These are phyloP conservation scores for Dipodascus geniculatus DNA, from an alignment of 805 yeast genomes.

Conservation along the genomic window DNA sequence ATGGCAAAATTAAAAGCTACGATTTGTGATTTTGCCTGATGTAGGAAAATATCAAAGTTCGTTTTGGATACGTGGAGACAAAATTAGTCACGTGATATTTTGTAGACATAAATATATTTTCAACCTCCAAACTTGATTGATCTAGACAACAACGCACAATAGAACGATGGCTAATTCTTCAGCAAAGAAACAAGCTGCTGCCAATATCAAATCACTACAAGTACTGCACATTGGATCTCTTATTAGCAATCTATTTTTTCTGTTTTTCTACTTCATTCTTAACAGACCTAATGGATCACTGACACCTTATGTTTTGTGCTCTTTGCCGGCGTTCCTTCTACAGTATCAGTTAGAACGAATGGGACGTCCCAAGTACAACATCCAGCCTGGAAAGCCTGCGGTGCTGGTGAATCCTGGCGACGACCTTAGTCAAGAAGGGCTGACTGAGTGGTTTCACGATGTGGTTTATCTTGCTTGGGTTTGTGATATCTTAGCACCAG, in stretches of 20 bases:
- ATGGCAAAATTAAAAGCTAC: not conserved
- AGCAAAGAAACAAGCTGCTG: slow-evolving; percentile 28
- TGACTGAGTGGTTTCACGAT: slow-evolving; percentile 66
- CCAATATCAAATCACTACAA: slow-evolving; percentile 24
- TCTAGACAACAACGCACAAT: no score
- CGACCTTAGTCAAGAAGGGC: slow-evolving; percentile 49
- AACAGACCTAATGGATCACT: slow-evolving; percentile 35
- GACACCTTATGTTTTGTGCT: slow-evolving; percentile 33
- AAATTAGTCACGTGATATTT: not conserved
- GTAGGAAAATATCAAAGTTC: not conserved
- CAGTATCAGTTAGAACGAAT: slow-evolving; percentile 44
- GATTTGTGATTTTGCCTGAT: no score
- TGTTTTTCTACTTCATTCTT: slow-evolving; percentile 30
- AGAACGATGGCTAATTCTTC: slow-evolving; percentile 38
- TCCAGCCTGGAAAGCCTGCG: slow-evolving; percentile 24
- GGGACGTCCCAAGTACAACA: slow-evolving; percentile 47
- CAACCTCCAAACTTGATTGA: not conserved
- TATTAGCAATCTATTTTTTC: slow-evolving; percentile 29
- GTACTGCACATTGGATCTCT: slow-evolving; percentile 27
- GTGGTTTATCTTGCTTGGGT: slow-evolving; percentile 53
- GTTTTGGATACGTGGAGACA: not conserved
- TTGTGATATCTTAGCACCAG: slow-evolving; percentile 40
- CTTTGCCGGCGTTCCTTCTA: slow-evolving; percentile 32
- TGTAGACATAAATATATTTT: no score
- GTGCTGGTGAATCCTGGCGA: slow-evolving; percentile 44